Evolutionary conservation across 2,329 filamentous ascomycete species (phyloP).

Genomic region (Cytospora paraplurivora): DNA sequence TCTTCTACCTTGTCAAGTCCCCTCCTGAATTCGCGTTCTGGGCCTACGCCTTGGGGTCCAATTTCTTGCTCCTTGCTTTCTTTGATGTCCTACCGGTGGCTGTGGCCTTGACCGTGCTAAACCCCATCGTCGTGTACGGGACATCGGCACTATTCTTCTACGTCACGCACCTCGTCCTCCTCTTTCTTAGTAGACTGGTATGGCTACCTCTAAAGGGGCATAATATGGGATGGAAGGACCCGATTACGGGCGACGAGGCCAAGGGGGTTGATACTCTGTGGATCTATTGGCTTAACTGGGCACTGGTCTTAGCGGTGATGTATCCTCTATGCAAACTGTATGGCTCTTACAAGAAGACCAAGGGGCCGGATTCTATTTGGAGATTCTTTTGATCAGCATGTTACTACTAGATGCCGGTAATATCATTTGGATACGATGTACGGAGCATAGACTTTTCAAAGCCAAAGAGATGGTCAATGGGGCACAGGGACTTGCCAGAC

Average conservation of each 20-base stretch:
- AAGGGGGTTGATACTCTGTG: conserved; percentile 43
- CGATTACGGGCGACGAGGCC: conserved; percentile 33
- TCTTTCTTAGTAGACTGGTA: conserved; percentile 35
- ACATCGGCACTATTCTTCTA: conserved; percentile 52
- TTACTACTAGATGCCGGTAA: too few relatives aligned
- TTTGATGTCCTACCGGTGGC: conserved; percentile 40
- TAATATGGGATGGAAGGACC: conserved; percentile 35
- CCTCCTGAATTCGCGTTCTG: conserved; percentile 51
- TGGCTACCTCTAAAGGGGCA: conserved; percentile 40
- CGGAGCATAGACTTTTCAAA: too few relatives aligned
- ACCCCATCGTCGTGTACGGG: conserved; percentile 46
- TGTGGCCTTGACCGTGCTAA: conserved; percentile 36
- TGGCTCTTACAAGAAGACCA: conserved; percentile 46
- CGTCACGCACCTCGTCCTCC: conserved; percentile 41
- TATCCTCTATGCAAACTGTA: conserved; percentile 48
- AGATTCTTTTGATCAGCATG: conserved; percentile 44
- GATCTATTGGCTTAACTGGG: conserved; percentile 43
- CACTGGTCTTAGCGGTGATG: conserved; percentile 39
- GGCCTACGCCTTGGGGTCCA: conserved; percentile 44
- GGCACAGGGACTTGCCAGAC: too few relatives aligned
- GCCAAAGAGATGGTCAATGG: too few relatives aligned
- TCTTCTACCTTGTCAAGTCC: conserved; percentile 52
- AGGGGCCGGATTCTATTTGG: conserved; percentile 47
- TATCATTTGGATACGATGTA: too few relatives aligned
- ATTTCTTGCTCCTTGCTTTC: conserved; percentile 43